Evolutionary conservation across 2,329 filamentous ascomycete species (phyloP).

Genomic region (Aspergillus udagawae): DNA sequence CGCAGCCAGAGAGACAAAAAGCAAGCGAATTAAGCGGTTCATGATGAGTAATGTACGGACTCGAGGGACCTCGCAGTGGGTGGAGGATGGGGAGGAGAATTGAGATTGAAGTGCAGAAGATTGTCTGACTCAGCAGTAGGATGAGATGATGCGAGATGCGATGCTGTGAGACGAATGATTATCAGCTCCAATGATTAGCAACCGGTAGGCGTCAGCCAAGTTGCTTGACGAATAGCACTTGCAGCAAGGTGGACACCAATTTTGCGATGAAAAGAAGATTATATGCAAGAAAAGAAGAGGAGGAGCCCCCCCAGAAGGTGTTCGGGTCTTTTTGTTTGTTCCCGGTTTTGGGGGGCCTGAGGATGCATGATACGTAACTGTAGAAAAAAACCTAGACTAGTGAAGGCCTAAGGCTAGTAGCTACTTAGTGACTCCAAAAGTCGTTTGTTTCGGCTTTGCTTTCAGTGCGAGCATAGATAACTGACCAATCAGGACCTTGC

Average conservation of each 20-base stretch:
- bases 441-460: not conserved
- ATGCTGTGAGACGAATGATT: not conserved
- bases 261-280: not conserved
- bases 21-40: constrained; percentile 19
- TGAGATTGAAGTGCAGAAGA: not conserved
- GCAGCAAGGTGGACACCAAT: not conserved
- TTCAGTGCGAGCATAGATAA: not conserved
- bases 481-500: not conserved
- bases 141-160: not conserved
- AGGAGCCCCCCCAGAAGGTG: not conserved
- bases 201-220: not conserved
- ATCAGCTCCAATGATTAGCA: not conserved
- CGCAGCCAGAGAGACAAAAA: constrained; percentile 24
- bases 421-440: not conserved
- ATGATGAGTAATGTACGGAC: not conserved
- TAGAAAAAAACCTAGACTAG: not conserved
- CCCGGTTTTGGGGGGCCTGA: not conserved
- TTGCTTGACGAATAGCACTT: not conserved
- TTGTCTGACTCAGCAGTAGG: not conserved
- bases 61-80: not conserved
- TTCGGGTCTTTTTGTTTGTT: not conserved
- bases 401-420: not conserved
- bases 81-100: not conserved
- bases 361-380: not conserved
- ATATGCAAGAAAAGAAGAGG: not conserved